Conservation (phyloP, 768 basidiomycete genomes). For the Solioccasus polychromus region DNA sequence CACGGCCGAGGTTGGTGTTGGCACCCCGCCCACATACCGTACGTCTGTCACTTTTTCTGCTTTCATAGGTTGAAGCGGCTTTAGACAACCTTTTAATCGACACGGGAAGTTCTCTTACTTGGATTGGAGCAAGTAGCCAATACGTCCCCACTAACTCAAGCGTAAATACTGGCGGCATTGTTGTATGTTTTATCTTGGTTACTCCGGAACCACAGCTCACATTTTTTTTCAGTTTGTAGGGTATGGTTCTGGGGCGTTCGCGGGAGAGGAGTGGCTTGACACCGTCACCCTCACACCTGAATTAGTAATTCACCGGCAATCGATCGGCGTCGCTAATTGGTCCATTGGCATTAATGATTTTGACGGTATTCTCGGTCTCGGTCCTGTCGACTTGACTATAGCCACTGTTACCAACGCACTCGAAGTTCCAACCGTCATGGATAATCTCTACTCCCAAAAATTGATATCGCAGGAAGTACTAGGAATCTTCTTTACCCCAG, state of each 20-base stretch:
- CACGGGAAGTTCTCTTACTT: slow-evolving; percentile 34
- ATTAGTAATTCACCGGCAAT: slow-evolving; percentile 26
- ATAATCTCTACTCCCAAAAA: slow-evolving; percentile 32
- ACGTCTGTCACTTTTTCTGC: not conserved
- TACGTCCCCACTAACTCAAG: slow-evolving; percentile 21
- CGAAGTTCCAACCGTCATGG: slow-evolving; percentile 33
- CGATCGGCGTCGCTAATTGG: slow-evolving; percentile 34
- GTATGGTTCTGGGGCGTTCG: slow-evolving; percentile 2
- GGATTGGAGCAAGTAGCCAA: slow-evolving; percentile 25
- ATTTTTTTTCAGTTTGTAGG: not conserved
- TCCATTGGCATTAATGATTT: slow-evolving; percentile 30
- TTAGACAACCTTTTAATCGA: slow-evolving; percentile 30
- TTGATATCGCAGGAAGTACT: slow-evolving; percentile 27
- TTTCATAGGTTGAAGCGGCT: not conserved
- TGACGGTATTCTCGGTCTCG: slow-evolving; percentile 40
- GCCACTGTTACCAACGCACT: slow-evolving; percentile 16
- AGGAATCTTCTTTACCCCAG: slow-evolving; percentile 32
- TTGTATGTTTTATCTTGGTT: slow-evolving; percentile 17
- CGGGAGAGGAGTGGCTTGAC: slow-evolving; percentile 16
- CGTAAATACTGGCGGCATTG: slow-evolving; percentile 13
- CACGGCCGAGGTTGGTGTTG: slow-evolving; percentile 28
- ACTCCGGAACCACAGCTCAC: not conserved
- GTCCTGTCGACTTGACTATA: slow-evolving; percentile 35
- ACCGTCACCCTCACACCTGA: slow-evolving; percentile 5
- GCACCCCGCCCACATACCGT: slow-evolving; percentile 29